Base-by-base conservation (phyloP, 1,139 yeast genomes). In the Magnusiomyces tetraspermus region DNA sequence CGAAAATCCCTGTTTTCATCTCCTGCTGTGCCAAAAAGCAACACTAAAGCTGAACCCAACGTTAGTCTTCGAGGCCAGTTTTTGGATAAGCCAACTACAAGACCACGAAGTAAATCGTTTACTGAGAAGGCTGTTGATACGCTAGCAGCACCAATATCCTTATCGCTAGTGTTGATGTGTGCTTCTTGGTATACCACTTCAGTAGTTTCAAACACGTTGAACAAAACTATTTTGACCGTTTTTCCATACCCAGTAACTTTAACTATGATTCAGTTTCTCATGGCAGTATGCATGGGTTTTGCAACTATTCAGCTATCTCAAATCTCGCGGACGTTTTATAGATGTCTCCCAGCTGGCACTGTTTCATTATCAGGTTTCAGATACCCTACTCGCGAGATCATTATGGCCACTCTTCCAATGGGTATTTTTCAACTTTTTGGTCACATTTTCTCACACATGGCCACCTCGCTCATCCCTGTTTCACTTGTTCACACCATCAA, bases 371-470 rank as follows among this genome's bases (percentile, higher is more conserved):
- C 52, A 42, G 68, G 63, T 57, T 70, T 60, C 71, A 80, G 64
- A 56, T 79, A 42, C 26, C 76, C 94, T 10, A 74, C 80, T 2
- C 57, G 62, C 45, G 75, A 78, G 51, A 74, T 86, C 42, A 65
- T 88, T 22, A 65, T 73, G 53, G 80, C 92, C 36, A 86, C 95
- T 0, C 77, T 87, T 30, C 97, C 97, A 23, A 86, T 90, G 96
- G 97, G 97, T 2, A 72, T 82, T 55, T 90, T 90, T 69, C 97
- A 90, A 71, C 85, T 90, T 58, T 73, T 83, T 31, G 97, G 97
- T 21, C 97, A 90, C 67, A 79, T 89, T 56, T 80, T 95, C 13
- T 80, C 95, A 4, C 96, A 89, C 66, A 85, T 85, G 67, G 92
- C 97, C 24, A 88, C 96, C 1, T 78, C 89, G 2, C 69, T 84